These are phyloP conservation scores for Mortierella sp. DNA, from an alignment of 371 early-diverging fungal genomes.

Conservation along the genomic window DNA sequence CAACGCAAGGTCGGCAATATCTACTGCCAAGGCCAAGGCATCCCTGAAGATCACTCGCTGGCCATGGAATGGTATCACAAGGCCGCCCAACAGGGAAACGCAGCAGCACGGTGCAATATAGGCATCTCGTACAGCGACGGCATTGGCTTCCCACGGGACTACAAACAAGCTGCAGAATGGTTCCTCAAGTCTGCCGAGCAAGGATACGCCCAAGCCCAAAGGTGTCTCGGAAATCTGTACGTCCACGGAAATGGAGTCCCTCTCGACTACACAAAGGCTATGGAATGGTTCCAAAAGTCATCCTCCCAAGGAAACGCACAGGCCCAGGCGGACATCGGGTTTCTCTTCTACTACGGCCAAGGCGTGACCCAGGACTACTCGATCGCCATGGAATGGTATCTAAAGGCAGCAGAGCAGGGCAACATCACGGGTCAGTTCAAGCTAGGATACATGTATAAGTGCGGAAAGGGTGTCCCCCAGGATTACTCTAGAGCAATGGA, in stretches of 20 bases:
- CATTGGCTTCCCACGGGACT: conserved; percentile 69
- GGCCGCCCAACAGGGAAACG: conserved; percentile 58
- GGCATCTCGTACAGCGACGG: conserved; percentile 51
- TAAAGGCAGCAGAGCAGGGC: conserved; percentile 59
- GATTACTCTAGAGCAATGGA: conserved; percentile 51
- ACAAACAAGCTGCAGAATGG: conserved; percentile 70
- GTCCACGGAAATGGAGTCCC: conserved; percentile 53
- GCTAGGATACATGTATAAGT: not conserved
- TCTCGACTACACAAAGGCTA: not conserved
- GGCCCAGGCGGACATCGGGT: not conserved
- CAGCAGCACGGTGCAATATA: not conserved
- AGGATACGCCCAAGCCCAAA: conserved; percentile 79
- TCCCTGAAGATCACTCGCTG: conserved; percentile 63
- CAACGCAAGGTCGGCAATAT: conserved; percentile 79
- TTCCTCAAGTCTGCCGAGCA: conserved; percentile 73
- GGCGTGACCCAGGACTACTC: conserved; percentile 66
- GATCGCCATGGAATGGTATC: conserved; percentile 74
- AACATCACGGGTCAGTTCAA: not conserved
- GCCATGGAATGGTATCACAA: conserved; percentile 73
- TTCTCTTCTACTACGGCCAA: conserved; percentile 71
- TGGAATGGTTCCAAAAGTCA: not conserved
- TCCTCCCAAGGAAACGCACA: not conserved
- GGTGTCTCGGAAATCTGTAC: conserved; percentile 66
- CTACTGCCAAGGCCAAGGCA: conserved; percentile 79
- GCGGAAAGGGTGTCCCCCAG: not conserved